Conservation (phyloP, 2,329 filamentous ascomycete genomes). For the Colletotrichum costaricense region DNA sequence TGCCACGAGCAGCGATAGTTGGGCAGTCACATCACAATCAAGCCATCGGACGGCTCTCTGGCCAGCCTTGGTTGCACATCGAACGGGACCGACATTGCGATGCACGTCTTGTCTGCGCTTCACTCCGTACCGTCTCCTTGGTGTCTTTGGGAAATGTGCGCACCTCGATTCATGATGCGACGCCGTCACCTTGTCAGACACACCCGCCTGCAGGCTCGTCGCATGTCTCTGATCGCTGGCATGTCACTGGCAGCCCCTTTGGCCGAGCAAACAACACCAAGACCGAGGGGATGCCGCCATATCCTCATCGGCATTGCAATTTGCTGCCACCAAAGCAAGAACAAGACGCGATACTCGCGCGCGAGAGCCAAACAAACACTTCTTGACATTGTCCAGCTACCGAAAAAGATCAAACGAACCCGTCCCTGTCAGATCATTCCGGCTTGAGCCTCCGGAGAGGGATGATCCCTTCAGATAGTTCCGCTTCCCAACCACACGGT, state of each 20-base stretch:
- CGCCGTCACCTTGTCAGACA: conserved; percentile 9
- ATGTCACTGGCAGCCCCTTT: neutral
- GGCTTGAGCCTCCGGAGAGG: conserved; percentile 12
- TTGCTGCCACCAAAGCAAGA: neutral
- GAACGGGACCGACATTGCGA: neutral
- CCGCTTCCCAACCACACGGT: neutral
- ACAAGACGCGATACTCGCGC: neutral
- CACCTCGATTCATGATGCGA: neutral
- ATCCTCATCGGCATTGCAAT: neutral
- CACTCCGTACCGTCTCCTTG: conserved; percentile 6
- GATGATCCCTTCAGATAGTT: conserved; percentile 4
- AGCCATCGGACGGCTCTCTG: neutral
- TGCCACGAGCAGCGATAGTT: conserved; percentile 2
- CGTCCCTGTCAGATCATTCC: conserved; percentile 8
- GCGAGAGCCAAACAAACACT: neutral
- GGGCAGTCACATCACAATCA: conserved; percentile 15
- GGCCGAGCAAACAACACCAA: neutral
- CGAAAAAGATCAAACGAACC: conserved; percentile 21
- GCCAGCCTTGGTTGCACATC: conserved; percentile 2
- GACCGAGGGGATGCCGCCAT: neutral
- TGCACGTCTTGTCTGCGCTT: conserved; percentile 13
- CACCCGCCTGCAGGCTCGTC: conserved; percentile 2
- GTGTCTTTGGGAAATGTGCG: neutral
- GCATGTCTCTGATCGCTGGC: conserved; percentile 15
- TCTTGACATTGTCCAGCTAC: neutral